Evolutionary conservation across 2,329 filamentous ascomycete species (phyloP).

Genomic region (Penicillium sp.): DNA sequence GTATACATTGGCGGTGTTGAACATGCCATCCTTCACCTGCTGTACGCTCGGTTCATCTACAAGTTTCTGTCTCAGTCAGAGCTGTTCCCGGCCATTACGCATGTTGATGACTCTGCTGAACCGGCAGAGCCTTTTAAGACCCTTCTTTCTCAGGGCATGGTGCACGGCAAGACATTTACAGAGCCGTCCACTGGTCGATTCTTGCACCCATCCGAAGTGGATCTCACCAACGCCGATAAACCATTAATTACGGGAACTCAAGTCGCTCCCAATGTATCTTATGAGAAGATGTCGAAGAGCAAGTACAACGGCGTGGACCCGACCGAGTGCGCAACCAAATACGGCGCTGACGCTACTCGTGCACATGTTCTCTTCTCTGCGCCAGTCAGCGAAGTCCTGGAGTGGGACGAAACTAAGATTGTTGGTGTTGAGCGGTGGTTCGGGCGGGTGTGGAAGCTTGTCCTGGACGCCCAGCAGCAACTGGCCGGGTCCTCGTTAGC

Average conservation of each 20-base stretch:
- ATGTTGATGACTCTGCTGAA: conserved; percentile 29
- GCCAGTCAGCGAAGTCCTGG: conserved; percentile 76
- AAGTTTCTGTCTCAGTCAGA: conserved; percentile 69
- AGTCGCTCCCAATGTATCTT: conserved; percentile 60
- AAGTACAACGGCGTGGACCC: conserved; percentile 92
- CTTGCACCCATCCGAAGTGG: conserved; percentile 71
- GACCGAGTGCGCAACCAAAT: conserved; percentile 65
- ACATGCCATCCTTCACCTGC: conserved; percentile 83
- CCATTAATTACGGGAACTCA: conserved; percentile 65
- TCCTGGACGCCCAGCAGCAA: conserved; percentile 38
- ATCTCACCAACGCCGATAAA: conserved; percentile 55
- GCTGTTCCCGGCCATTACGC: conserved; percentile 39
- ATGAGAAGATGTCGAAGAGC: conserved; percentile 93
- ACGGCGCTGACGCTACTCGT: conserved; percentile 79
- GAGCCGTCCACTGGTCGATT: conserved; percentile 74
- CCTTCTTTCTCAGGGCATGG: conserved; percentile 90
- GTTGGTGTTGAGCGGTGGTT: conserved; percentile 80
- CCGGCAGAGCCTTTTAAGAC: conserved; percentile 73
- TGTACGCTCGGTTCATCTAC: conserved; percentile 87
- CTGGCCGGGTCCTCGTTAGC: conserved; percentile 24
- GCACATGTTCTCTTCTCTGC: conserved; percentile 89
- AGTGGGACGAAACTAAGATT: conserved; percentile 85
- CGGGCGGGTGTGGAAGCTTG: conserved; percentile 61
- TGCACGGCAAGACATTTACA: conserved; percentile 79
- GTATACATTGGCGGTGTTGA: conserved; percentile 88